Base-by-base conservation (phyloP, 176 grass and related monocot genomes). In the Aegilops bicornis region DNA sequence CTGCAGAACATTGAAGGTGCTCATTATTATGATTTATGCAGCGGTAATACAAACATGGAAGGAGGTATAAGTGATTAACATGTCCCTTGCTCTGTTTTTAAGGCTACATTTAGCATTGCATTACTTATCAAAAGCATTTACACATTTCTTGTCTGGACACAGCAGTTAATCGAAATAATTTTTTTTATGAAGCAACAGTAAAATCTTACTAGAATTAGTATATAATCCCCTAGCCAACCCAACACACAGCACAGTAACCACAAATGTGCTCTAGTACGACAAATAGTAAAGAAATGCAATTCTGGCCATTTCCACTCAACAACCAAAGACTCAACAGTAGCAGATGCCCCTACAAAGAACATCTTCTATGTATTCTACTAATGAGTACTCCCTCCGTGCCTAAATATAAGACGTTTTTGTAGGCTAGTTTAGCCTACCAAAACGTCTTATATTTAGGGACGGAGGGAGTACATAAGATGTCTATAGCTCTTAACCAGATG, bases 1-100 rank as follows among this genome's bases (percentile, higher is more conserved):
- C 93, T 95, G 86, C 80, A 89, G 22, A 85, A 76, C 48, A 54
- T 7, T 54, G 16, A 54, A 54, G 1, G 1, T 54, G 50, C 15
- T 19, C 16, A 54, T 54, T 54, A 54, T 54, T 54, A 54, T 54
- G 50, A 54, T 54, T 54, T 54, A 54, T 54, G 50, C 50, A 17
- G 47, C 5, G 45, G 45, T 43, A 43, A 2, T 43, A 12, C 3
- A 43, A 43, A 11, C 42, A 12, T 43, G 43, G 3, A 50, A 54
- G 2, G 50, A 17, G 50, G 15, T 2, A 54, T 54, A 54, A 54
- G 0, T 54, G 50, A 54, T 54, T 54, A 54, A 52, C 50, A 54
- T 54, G 19, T 17, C 16, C 50, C 73, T 72, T 76, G 14, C 24
- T 30, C 14, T 0, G 50, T 17, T 42, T 0, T 50, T 10, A 7